Evolutionary conservation across 768 basidiomycete species (phyloP).

Genomic region (Tricholoma sp.): DNA sequence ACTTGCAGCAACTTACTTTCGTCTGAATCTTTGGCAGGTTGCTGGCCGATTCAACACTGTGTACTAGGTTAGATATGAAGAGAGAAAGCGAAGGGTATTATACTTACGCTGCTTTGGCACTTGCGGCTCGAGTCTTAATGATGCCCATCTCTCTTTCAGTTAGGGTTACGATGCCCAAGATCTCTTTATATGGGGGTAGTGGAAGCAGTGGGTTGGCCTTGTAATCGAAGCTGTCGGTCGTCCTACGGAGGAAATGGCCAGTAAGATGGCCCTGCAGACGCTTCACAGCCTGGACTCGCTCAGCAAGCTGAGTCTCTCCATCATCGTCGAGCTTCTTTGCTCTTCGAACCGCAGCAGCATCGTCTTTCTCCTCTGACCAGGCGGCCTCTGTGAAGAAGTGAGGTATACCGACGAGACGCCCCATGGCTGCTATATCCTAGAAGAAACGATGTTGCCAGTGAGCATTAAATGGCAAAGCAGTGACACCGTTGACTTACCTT

Average conservation of each 20-base stretch:
- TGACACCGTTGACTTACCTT: constrained; percentile 12
- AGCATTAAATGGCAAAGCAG: background rate
- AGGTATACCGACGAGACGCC: constrained; percentile 19
- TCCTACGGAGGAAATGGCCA: constrained; percentile 8
- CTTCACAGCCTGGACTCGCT: background rate
- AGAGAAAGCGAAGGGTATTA: too few relatives aligned
- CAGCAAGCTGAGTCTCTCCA: background rate
- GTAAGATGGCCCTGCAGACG: constrained; percentile 4
- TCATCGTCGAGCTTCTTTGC: constrained; percentile 13
- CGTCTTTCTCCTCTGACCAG: constrained; percentile 16
- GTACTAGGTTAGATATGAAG: background rate
- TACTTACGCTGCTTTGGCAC: too few relatives aligned
- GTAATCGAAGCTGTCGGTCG: background rate
- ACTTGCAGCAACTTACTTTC: too few relatives aligned
- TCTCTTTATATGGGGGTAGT: constrained; percentile 3
- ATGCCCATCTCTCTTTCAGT: background rate
- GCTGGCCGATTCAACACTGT: background rate
- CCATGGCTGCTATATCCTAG: constrained; percentile 24
- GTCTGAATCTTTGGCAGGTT: too few relatives aligned
- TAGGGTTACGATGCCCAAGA: background rate
- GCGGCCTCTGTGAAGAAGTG: constrained; percentile 18
- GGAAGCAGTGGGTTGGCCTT: background rate
- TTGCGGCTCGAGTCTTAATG: background rate
- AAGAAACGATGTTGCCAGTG: background rate
- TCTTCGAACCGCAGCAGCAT: constrained; percentile 1